Evolutionary conservation across 1,284 basidiomycete genomes (phyloP).

Genomic region (Leucoagaricus sp.): DNA sequence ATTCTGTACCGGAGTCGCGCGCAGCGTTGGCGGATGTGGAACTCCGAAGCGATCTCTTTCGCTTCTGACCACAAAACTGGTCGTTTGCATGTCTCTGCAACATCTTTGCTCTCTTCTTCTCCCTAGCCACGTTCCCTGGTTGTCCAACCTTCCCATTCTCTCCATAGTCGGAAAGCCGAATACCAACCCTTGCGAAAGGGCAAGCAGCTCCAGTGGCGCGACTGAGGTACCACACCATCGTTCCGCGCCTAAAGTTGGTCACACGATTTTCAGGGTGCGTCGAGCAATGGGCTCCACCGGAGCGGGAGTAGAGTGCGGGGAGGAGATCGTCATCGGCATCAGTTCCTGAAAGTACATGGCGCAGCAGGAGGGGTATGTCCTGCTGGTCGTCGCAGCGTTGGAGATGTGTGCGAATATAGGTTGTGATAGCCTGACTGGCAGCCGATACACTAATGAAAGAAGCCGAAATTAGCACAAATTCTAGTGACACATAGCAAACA

Average conservation of each 20-base stretch:
- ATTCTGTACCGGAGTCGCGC: slow-evolving; percentile 37
- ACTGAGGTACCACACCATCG: slow-evolving; percentile 77
- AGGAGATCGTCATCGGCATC: slow-evolving; percentile 68
- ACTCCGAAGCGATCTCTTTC: slow-evolving; percentile 60
- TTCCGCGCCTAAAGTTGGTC: slow-evolving; percentile 78
- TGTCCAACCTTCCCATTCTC: slow-evolving; percentile 38
- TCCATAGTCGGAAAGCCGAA: slow-evolving; percentile 66
- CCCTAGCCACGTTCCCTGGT: background rate
- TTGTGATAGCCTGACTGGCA: slow-evolving; percentile 77
- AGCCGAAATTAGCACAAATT: slow-evolving; percentile 13
- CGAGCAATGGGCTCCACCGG: slow-evolving; percentile 62
- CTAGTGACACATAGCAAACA: slow-evolving; percentile 1
- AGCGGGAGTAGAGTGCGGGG: slow-evolving; percentile 66
- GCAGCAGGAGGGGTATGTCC: slow-evolving; percentile 70
- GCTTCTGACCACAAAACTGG: slow-evolving; percentile 60
- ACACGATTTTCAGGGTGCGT: slow-evolving; percentile 46
- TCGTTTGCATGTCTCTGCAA: slow-evolving; percentile 26
- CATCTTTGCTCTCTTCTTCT: slow-evolving; percentile 28
- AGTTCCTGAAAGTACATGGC: slow-evolving; percentile 72
- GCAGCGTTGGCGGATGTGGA: slow-evolving; percentile 33
- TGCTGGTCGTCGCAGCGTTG: slow-evolving; percentile 68
- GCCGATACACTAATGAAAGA: slow-evolving; percentile 58
- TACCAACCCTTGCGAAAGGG: slow-evolving; percentile 70
- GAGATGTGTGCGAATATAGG: slow-evolving; percentile 72
- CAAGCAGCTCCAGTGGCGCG: slow-evolving; percentile 71